These are phyloP conservation scores for Diaporthe australafricana DNA, from an alignment of 2,329 filamentous ascomycete species.

Conservation along the genomic window DNA sequence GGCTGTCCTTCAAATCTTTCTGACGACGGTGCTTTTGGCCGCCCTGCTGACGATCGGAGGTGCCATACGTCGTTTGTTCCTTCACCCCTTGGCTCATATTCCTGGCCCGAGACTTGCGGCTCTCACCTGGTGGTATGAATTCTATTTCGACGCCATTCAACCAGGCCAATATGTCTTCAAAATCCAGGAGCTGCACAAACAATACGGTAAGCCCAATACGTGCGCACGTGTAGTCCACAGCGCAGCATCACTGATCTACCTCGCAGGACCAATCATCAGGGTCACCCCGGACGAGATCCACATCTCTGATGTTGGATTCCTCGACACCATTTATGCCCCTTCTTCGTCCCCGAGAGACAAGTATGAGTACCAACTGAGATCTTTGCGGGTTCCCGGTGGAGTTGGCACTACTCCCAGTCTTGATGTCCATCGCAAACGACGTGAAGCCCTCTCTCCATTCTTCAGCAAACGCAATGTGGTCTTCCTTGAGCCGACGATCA, in stretches of 20 bases:
- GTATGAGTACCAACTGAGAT: slow-evolving; percentile 25
- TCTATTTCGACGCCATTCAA: slow-evolving; percentile 17
- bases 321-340: slow-evolving; percentile 28
- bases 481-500: slow-evolving; percentile 11
- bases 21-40: slow-evolving; percentile 20
- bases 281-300: slow-evolving; percentile 21
- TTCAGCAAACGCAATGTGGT: slow-evolving; percentile 29
- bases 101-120: slow-evolving; percentile 23
- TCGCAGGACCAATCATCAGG: slow-evolving; percentile 25
- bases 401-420: slow-evolving; percentile 26
- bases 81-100: slow-evolving; percentile 11
- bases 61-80: slow-evolving; percentile 23
- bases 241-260: slow-evolving; percentile 19
- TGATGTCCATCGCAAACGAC: slow-evolving; percentile 23
- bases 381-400: slow-evolving; percentile 24
- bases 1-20: slow-evolving; percentile 21
- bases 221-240: slow-evolving; percentile 23
- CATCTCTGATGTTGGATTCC: slow-evolving; percentile 29
- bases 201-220: slow-evolving; percentile 47
- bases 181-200: slow-evolving; percentile 47
- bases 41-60: slow-evolving; percentile 22
- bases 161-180: slow-evolving; percentile 46
- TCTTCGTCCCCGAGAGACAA: slow-evolving; percentile 23
- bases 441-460: slow-evolving; percentile 27
- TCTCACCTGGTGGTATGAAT: slow-evolving; percentile 26